These are phyloP conservation scores for Candida sakaeoensis DNA, from an alignment of 805 yeast species.

Conservation along the genomic window DNA sequence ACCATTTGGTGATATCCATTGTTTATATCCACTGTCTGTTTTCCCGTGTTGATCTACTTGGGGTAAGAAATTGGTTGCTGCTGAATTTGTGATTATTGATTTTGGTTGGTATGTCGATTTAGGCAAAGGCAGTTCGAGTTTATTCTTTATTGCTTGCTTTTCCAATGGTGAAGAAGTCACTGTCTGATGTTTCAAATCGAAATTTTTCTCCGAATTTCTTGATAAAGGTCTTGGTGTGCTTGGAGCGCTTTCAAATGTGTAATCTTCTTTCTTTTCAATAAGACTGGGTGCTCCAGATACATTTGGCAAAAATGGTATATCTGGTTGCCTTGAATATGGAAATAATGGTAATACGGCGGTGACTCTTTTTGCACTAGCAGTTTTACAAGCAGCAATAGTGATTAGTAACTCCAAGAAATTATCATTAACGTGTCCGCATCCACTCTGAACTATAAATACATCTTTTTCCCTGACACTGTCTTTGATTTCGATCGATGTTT, in stretches of 20 bases:
- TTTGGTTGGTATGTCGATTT: slow-evolving; percentile 15
- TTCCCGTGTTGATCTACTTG: slow-evolving; percentile 34
- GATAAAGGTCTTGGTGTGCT: slow-evolving; percentile 45
- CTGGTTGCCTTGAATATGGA: slow-evolving; percentile 96
- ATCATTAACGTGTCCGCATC: slow-evolving; percentile 87
- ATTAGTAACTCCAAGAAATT: slow-evolving; percentile 78
- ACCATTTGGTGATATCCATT: slow-evolving; percentile 96
- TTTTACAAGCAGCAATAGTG: slow-evolving; percentile 87
- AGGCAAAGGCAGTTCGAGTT: slow-evolving; percentile 10
- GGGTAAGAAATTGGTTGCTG: slow-evolving; percentile 28
- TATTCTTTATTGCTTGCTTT: slow-evolving; percentile 10
- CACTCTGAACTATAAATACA: slow-evolving; percentile 84
- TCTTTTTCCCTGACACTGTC: slow-evolving; percentile 96
- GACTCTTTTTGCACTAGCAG: slow-evolving; percentile 83
- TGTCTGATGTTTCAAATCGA: too few species aligned
- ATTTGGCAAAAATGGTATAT: slow-evolving; percentile 68
- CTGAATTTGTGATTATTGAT: slow-evolving; percentile 30
- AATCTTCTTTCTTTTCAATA: slow-evolving; percentile 30
- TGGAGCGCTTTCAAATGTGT: slow-evolving; percentile 51
- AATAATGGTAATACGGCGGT: slow-evolving; percentile 91
- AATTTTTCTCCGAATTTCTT: slow-evolving; percentile 12
- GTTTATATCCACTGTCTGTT: slow-evolving; percentile 70
- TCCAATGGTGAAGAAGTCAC: slow-evolving; percentile 6
- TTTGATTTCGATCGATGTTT: slow-evolving; percentile 78
- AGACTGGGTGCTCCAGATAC: slow-evolving; percentile 67